These are phyloP conservation scores for Suhomyces yuchorum DNA, from an alignment of 1,139 yeast genomes.

Conservation along the genomic window DNA sequence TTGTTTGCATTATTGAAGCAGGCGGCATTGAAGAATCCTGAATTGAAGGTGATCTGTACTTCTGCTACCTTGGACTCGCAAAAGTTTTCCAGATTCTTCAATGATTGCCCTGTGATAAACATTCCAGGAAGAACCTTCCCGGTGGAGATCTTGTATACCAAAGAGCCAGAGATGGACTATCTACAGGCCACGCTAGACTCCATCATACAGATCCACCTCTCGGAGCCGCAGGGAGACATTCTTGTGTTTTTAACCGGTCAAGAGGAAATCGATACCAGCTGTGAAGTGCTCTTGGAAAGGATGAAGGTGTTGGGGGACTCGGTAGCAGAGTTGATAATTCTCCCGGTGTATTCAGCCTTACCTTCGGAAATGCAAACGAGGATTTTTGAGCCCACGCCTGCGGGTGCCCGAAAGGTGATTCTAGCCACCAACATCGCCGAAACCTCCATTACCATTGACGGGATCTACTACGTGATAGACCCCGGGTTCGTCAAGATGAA, in stretches of 20 bases:
- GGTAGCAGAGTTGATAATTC: conserved; percentile 65
- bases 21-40: conserved; percentile 70
- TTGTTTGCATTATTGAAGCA: conserved; percentile 80
- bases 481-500: conserved; percentile 81
- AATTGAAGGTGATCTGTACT: conserved; percentile 76
- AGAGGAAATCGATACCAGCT: conserved; percentile 89
- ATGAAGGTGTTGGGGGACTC: conserved; percentile 66
- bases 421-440: conserved; percentile 77
- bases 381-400: conserved; percentile 76
- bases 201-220: conserved; percentile 77
- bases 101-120: conserved; percentile 73
- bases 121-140: conserved; percentile 93
- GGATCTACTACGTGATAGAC: conserved; percentile 73
- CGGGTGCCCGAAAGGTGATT: conserved; percentile 69
- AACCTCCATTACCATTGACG: conserved; percentile 72
- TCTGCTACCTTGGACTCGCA: conserved; percentile 91
- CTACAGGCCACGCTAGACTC: conserved; percentile 79
- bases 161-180: conserved; percentile 84
- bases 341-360: conserved; percentile 85
- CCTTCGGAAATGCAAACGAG: conserved; percentile 74
- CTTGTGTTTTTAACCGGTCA: conserved; percentile 87
- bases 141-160: conserved; percentile 76
- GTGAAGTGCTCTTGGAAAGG: conserved; percentile 70
- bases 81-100: conserved; percentile 78
- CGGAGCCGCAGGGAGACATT: conserved; percentile 80